Base-by-base conservation (phyloP, 2,329 filamentous ascomycete species). In the Intubia oerlemansii region DNA sequence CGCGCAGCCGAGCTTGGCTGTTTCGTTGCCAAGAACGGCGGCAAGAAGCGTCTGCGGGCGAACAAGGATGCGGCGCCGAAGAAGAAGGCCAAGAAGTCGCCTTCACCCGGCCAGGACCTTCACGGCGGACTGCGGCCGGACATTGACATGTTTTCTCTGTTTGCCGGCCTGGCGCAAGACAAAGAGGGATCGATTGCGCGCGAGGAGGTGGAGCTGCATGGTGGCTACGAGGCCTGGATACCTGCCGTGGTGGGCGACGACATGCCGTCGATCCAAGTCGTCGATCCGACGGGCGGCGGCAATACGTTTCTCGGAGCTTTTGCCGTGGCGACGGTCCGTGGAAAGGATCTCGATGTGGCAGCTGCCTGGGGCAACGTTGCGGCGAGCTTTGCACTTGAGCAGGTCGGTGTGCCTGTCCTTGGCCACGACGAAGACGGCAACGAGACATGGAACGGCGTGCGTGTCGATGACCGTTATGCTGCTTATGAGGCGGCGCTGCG, bases 241-340 rank as follows among this genome's bases (percentile, higher is more conserved):
- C 79, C 78, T 10, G 77, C 84, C 7, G 85, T 75, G 44, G 77
- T 84, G 43, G 35, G 34, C 9, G 30, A 31, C 8, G 32, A 24
- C 15, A 27, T 17, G 7, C 21, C 13, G 10, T 29, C 29, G 7
- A 16, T 14, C 8, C 65, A 55, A 33, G 80, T 93, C 2, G 54
- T 88, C n/a, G 88, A 95, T 48, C 84, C 85, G 1, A 95, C 88
- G 0, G 88, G 88, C 8, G 88, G 82, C 13, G 88, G 88, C 1
- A 98, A 98, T 49, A 73, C 77, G 0, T 95, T 93, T 41, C 56
- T 93, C 15, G 62, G 62, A 14, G 62, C 63, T n/a, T 39, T 70
- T 26, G 53, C 58, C 0, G 55, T 71, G 10, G 68, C 57, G 1
- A 49, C 75, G 38, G 70, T 58, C 18, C 53, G 74, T 29, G 69